phyloP scores from a whole-genome alignment of 2,329 filamentous ascomycete genomes.

The Orbilia quercus region DNA sequence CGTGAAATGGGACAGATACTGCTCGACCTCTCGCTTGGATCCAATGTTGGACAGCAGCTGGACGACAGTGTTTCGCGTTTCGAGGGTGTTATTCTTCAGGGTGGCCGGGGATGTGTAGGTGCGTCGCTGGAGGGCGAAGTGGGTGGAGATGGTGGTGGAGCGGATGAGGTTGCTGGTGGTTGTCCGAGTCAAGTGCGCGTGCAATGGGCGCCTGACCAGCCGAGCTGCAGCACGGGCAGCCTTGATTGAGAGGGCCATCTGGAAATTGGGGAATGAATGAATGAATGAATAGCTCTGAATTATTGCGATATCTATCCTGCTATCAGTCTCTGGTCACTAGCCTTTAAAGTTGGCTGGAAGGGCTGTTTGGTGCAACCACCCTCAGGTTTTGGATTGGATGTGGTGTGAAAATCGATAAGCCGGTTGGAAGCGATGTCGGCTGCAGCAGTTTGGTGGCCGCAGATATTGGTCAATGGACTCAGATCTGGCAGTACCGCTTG shows the following conservation, averaged over 20 bases:
- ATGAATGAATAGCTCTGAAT: too few species aligned
- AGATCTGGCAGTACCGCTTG: constrained; percentile 54
- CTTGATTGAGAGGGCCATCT: constrained; percentile 44
- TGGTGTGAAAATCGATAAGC: constrained; percentile 24
- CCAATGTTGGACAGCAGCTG: constrained; percentile 95
- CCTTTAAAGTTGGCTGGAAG: too few species aligned
- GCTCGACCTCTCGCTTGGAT: constrained; percentile 94
- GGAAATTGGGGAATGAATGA: background rate
- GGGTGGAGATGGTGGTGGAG: constrained; percentile 21
- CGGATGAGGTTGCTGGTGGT: constrained; percentile 20
- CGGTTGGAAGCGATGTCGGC: constrained; percentile 52
- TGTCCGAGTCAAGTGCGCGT: constrained; percentile 16
- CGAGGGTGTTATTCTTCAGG: constrained; percentile 64
- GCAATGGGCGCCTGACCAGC: constrained; percentile 28
- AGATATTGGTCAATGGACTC: constrained; percentile 22
- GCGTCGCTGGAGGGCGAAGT: constrained; percentile 60
- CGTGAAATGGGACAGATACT: constrained; percentile 97
- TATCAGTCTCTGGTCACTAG: too few species aligned
- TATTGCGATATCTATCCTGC: too few species aligned
- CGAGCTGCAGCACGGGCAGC: constrained; percentile 37
- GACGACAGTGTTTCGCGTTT: constrained; percentile 81
- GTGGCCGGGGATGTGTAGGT: constrained; percentile 66
- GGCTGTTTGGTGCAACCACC: background rate
- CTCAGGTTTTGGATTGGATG: constrained; percentile 17
- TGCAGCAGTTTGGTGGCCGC: constrained; percentile 7